Evolutionary conservation across 2,329 filamentous ascomycete species (phyloP).

Genomic region (Fusarium sp.): DNA sequence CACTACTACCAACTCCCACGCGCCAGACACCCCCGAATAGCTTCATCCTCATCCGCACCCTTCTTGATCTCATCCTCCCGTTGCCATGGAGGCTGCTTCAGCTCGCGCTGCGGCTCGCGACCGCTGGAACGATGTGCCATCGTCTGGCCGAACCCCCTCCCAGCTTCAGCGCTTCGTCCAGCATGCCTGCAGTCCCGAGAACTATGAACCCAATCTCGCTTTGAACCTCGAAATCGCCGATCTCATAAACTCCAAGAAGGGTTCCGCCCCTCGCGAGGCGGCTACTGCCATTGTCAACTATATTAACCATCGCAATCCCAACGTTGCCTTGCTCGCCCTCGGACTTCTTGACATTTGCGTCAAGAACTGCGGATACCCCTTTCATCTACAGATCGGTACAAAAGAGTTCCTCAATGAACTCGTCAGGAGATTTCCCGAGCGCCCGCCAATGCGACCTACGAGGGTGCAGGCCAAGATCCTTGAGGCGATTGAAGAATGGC

Average conservation of each 20-base stretch:
- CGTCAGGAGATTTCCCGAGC: slow-evolving; percentile 93
- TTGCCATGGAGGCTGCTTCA: slow-evolving; percentile 88
- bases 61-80: neutral
- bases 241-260: slow-evolving; percentile 97
- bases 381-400: slow-evolving; percentile 97
- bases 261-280: slow-evolving; percentile 92
- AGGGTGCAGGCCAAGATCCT: slow-evolving; percentile 92
- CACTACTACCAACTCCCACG: slow-evolving; percentile 10
- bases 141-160: slow-evolving; percentile 77
- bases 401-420: slow-evolving; percentile 99
- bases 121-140: slow-evolving; percentile 82
- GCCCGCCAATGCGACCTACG: slow-evolving; percentile 85
- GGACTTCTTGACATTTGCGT: slow-evolving; percentile 97
- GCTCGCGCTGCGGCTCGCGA: slow-evolving; percentile 95
- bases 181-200: slow-evolving; percentile 95
- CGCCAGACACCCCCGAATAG: slow-evolving; percentile 10
- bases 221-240: slow-evolving; percentile 97
- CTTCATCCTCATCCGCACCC: neutral
- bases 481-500: slow-evolving; percentile 98
- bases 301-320: slow-evolving; percentile 96
- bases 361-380: slow-evolving; percentile 99
- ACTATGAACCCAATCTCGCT: slow-evolving; percentile 97
- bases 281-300: slow-evolving; percentile 92
- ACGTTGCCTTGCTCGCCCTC: slow-evolving; percentile 90
- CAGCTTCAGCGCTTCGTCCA: slow-evolving; percentile 95